Conservation (phyloP, 306 rosid genomes). For the Psophocarpus tetragonolobus region DNA sequence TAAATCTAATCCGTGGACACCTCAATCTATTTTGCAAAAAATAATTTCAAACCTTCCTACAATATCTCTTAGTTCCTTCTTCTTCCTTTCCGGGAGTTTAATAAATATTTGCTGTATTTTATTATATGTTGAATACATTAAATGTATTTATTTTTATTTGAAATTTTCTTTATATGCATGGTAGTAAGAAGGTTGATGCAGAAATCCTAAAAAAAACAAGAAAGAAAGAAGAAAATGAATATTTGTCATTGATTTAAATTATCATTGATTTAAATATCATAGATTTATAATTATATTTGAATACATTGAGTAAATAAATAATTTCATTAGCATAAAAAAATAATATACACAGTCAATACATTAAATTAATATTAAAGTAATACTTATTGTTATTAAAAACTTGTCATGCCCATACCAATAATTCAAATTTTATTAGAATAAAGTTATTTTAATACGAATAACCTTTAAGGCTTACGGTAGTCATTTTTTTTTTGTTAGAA, state of each 20-base stretch:
- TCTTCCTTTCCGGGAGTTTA: no score
- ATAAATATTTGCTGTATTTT: no score
- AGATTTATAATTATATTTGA: neutral
- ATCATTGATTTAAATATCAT: neutral
- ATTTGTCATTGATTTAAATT: neutral
- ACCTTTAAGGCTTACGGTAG: neutral
- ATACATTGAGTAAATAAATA: no score
- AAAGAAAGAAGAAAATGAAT: no score
- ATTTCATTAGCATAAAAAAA: neutral
- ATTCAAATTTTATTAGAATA: neutral
- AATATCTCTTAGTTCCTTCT: no score
- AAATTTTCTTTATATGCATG: no score
- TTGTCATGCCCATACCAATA: neutral
- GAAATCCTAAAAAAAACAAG: no score
- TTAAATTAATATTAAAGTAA: neutral
- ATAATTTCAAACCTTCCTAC: no score
- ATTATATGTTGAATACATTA: neutral
- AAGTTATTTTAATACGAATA: neutral
- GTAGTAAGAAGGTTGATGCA: no score
- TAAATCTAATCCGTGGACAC: no score
- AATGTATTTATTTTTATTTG: neutral
- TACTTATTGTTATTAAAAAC: neutral
- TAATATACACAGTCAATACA: neutral
- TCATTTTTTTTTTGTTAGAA: neutral
- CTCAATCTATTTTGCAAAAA: no score